These are phyloP conservation scores for Rhodotorula graminis DNA, from an alignment of 768 basidiomycete species.

Conservation along the genomic window DNA sequence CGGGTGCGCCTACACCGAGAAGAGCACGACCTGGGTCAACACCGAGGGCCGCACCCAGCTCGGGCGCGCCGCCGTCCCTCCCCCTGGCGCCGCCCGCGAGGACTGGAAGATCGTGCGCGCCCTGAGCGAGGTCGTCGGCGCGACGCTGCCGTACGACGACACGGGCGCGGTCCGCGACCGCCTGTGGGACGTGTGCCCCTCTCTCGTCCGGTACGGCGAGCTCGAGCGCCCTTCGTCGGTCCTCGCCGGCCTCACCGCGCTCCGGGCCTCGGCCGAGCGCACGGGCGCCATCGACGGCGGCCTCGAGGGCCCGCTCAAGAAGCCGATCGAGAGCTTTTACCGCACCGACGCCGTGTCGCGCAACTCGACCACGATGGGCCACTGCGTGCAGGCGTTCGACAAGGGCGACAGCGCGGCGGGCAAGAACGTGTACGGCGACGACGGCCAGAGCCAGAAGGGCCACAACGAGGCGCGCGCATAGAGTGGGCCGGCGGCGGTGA, in stretches of 20 bases:
- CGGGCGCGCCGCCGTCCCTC: slow-evolving; percentile 81
- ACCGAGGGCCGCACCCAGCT: slow-evolving; percentile 90
- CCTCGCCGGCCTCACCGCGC: slow-evolving; percentile 31
- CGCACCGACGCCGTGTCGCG: slow-evolving; percentile 91
- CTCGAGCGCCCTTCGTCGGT: slow-evolving; percentile 65
- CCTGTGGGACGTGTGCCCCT: slow-evolving; percentile 93
- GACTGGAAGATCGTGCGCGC: slow-evolving; percentile 62
- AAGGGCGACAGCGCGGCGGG: neutral
- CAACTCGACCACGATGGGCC: slow-evolving; percentile 56
- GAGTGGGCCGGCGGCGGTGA: too few relatives aligned
- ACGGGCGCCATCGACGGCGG: slow-evolving; percentile 14
- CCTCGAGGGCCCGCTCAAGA: slow-evolving; percentile 56
- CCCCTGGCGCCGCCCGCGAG: slow-evolving; percentile 91
- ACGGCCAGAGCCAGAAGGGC: neutral
- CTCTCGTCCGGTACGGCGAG: slow-evolving; percentile 76
- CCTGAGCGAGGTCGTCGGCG: slow-evolving; percentile 71
- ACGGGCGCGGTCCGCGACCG: slow-evolving; percentile 76
- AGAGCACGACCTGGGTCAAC: slow-evolving; percentile 87
- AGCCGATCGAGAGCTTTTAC: slow-evolving; percentile 90
- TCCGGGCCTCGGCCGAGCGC: slow-evolving; percentile 24
- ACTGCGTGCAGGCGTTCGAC: slow-evolving; percentile 30
- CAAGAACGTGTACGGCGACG: neutral
- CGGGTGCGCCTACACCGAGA: slow-evolving; percentile 89
- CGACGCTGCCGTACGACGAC: slow-evolving; percentile 82
- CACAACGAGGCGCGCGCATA: slow-evolving; percentile 1